Base-by-base conservation (phyloP, 176 grass and related monocot species). In the Oryza officinalis region DNA sequence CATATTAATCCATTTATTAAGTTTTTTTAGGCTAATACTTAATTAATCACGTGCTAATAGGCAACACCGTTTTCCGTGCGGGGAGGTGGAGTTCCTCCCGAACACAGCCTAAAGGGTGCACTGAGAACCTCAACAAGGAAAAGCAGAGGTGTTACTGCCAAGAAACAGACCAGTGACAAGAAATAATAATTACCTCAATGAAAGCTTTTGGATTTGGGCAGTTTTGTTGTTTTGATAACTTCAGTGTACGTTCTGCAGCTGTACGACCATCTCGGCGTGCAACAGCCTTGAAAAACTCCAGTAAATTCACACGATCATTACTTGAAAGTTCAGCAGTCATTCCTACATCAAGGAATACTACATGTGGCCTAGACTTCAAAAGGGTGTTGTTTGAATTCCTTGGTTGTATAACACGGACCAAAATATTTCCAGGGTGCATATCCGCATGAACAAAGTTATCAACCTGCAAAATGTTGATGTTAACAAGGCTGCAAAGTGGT, bases 361-460 rank as follows among this genome's bases (percentile, higher is more conserved):
- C 93, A 79, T 99, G 97, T 43, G 97, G 97, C 75, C 83, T 96
- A 44, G 97, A 99, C 79, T 94, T 93, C 77, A 80, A 75, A 75
- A 91, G 77, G 84, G 81, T 83, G 71, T 77, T 92, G 37, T 92
- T 94, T 63, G 86, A 31, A 54, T 75, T 87, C 50, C 92, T 87
- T 10, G 93, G 79, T 65, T 88, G 77, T 66, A 49, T 88, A 69
- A 97, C 87, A 59, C 97, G 93, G 50, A 99, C 97, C 63, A 99
- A 82, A 84, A 99, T 99, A 83, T 99, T 99, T 83, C 97, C 97
- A 83, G 97, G 97, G 63, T 99, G 97, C 97, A 99, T 96, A 87
- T 99, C 97, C 23, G 97, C 97, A 90, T 99, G 93, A 63, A 99
- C 88, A 40, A 99, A 99, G 83, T 99, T 99, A 86, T 99, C 97